A percentile compares a stretch with the other conserved stretches of the same genome.
These are phyloP conservation scores for Iodosphaeria phyllophila DNA, from an alignment of 2,329 filamentous ascomycete genomes.

Conservation along the genomic window DNA sequence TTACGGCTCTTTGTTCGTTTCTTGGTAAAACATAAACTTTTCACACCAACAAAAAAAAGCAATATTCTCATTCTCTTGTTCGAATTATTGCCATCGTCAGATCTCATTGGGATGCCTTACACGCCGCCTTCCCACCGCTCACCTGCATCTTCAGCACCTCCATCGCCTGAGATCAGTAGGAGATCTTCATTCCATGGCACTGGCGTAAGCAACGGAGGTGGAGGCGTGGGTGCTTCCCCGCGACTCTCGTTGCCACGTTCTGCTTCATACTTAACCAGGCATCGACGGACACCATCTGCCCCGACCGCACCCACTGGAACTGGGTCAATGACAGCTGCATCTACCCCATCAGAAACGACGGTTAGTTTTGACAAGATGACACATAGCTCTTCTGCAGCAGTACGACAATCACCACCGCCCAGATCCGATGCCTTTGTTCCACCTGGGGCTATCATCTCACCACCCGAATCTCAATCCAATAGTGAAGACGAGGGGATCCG, in stretches of 20 bases:
- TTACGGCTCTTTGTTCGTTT: too few species aligned
- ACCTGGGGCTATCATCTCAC: slow-evolving; percentile 71
- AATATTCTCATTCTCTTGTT: too few species aligned
- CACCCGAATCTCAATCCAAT: slow-evolving; percentile 54
- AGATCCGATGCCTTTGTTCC: slow-evolving; percentile 60
- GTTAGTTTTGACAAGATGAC: slow-evolving; percentile 28
- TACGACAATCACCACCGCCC: slow-evolving; percentile 73
- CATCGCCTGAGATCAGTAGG: slow-evolving; percentile 38
- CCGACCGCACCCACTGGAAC: slow-evolving; percentile 10
- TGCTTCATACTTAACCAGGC: slow-evolving; percentile 44
- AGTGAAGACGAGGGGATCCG: slow-evolving; percentile 62
- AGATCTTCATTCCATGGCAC: slow-evolving; percentile 32
- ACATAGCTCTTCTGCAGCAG: slow-evolving; percentile 30
- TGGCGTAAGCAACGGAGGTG: slow-evolving; percentile 6
- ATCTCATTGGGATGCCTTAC: slow-evolving; percentile 85
- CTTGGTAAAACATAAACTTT: too few species aligned
- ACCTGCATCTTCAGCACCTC: slow-evolving; percentile 36
- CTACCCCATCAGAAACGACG: slow-evolving; percentile 29
- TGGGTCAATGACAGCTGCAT: slow-evolving; percentile 19
- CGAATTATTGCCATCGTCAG: too few species aligned
- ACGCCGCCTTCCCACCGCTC: slow-evolving; percentile 58
- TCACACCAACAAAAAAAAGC: too few species aligned
- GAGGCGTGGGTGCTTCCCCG: slow-evolving; percentile 12
- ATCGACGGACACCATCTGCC: slow-evolving; percentile 32
- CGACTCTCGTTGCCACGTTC: slow-evolving; percentile 42